Evolutionary conservation across 768 basidiomycete genomes (phyloP).

Genomic region (Mycena venus): DNA sequence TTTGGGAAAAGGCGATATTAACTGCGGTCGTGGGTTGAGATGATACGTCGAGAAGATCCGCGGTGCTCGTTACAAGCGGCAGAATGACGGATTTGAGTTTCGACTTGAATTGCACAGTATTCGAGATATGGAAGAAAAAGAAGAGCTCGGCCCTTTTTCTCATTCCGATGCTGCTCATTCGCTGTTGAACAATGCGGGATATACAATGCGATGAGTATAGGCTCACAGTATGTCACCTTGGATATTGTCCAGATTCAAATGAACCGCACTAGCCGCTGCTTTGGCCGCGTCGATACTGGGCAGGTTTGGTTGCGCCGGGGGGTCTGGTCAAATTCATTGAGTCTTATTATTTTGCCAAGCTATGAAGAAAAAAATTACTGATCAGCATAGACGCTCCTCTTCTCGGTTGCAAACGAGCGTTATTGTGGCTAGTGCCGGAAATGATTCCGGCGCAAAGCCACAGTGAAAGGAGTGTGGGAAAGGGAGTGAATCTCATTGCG

Average conservation of each 20-base stretch:
- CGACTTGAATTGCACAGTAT: constrained; percentile 33
- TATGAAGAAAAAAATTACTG: background rate
- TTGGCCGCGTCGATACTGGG: constrained; percentile 13
- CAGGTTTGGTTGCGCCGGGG: constrained; percentile 13
- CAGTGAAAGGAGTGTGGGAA: background rate
- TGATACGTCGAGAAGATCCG: constrained; percentile 15
- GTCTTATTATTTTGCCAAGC: background rate
- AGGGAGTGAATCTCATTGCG: background rate
- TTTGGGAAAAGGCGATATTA: constrained; percentile 41
- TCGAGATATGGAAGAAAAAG: constrained; percentile 37
- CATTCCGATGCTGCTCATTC: constrained; percentile 37
- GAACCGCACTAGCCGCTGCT: constrained; percentile 23
- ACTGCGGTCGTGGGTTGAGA: constrained; percentile 30
- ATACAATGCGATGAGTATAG: background rate
- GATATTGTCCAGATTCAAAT: constrained; percentile 33
- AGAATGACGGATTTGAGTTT: constrained; percentile 23
- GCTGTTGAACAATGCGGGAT: background rate
- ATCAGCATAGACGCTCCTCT: background rate
- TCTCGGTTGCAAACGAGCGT: background rate
- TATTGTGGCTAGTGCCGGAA: background rate
- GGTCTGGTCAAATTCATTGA: background rate
- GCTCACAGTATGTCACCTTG: constrained; percentile 39
- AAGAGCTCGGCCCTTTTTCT: constrained; percentile 40
- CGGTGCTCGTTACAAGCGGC: constrained; percentile 34
- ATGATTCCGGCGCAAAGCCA: background rate